phyloP scores from a whole-genome alignment of 352 stramenopile genomes.

The Phytophthora syringae region DNA sequence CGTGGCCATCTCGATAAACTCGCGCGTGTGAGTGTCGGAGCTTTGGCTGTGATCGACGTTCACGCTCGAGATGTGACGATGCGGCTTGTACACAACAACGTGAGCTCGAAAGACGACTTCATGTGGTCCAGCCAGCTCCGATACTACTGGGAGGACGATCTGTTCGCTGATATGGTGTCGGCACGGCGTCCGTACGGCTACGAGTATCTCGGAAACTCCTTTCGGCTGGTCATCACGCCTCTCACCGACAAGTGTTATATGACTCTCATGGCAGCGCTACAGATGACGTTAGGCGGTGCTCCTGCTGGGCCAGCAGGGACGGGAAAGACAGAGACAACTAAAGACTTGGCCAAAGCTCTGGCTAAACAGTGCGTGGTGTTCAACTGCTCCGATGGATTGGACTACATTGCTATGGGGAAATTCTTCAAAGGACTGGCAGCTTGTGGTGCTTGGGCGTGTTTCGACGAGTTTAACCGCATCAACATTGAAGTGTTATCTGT shows the following conservation, averaged over 20 bases:
- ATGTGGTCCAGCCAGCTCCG: conserved; percentile 94
- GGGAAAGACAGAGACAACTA: conserved; percentile 95
- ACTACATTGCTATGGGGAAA: conserved; percentile 96
- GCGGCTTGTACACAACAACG: conserved; percentile 82
- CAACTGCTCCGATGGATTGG: conserved; percentile 95
- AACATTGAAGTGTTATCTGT: conserved; percentile 93
- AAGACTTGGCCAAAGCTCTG: conserved; percentile 93
- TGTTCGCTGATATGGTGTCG: conserved; percentile 93
- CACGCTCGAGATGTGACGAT: conserved; percentile 94
- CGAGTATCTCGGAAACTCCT: conserved; percentile 95
- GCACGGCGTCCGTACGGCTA: conserved; percentile 93
- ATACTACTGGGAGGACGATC: conserved; percentile 94
- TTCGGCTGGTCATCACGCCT: conserved; percentile 94
- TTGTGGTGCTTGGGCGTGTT: conserved; percentile 95
- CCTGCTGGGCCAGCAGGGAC: conserved; percentile 93
- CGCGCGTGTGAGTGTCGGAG: conserved; percentile 92
- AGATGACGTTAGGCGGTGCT: conserved; percentile 94
- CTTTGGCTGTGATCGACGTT: conserved; percentile 95
- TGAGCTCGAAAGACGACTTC: conserved; percentile 92
- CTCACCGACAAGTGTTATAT: conserved; percentile 97
- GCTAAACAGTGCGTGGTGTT: conserved; percentile 97
- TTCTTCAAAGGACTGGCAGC: conserved; percentile 93
- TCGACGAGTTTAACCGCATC: conserved; percentile 97
- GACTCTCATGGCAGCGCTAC: conserved; percentile 94
- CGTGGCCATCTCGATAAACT: conserved; percentile 89